phyloP scores from a whole-genome alignment of 768 basidiomycete species.

The Botryobasidium botryosum region DNA sequence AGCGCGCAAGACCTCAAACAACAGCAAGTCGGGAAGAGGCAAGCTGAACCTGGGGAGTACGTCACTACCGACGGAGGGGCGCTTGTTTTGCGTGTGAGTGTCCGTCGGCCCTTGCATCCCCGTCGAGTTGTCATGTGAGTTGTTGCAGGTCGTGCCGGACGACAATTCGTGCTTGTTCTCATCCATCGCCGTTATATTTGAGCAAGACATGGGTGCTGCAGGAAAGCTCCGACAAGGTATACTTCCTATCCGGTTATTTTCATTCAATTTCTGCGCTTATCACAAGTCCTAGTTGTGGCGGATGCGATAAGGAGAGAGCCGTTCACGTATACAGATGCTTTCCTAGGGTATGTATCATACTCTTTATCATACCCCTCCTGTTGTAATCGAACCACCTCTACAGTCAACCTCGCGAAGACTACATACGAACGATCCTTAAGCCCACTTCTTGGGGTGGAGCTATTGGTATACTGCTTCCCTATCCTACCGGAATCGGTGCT shows the following conservation, averaged over 20 bases:
- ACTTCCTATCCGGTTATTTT: conserved; percentile 2
- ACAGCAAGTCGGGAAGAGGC: too few species aligned
- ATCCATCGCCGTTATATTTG: conserved; percentile 68
- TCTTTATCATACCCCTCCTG: not conserved
- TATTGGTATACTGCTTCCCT: conserved; percentile 39
- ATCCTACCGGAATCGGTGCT: not conserved
- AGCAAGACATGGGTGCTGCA: conserved; percentile 62
- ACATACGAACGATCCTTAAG: conserved; percentile 66
- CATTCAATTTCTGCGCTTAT: not conserved
- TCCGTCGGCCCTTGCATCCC: too few species aligned
- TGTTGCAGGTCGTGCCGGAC: conserved; percentile 67
- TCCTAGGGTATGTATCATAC: conserved; percentile 50
- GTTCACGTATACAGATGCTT: conserved; percentile 62
- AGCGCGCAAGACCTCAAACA: conserved; percentile 5
- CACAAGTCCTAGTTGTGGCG: conserved; percentile 47
- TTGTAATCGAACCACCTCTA: conserved; percentile 20
- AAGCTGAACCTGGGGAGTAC: conserved; percentile 24
- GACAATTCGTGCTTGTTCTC: conserved; percentile 95
- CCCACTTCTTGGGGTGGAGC: conserved; percentile 88
- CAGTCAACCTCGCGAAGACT: conserved; percentile 45
- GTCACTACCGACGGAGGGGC: conserved; percentile 49
- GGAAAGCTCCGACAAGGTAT: conserved; percentile 54
- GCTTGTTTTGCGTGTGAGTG: conserved; percentile 52
- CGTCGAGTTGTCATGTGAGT: too few species aligned
- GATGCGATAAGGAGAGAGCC: conserved; percentile 59